Evolutionary conservation across 164 flowering plant species (phyloP), one percentile per base, ranked within the genome.

Genomic region (Nelumbo lutea): DNA sequence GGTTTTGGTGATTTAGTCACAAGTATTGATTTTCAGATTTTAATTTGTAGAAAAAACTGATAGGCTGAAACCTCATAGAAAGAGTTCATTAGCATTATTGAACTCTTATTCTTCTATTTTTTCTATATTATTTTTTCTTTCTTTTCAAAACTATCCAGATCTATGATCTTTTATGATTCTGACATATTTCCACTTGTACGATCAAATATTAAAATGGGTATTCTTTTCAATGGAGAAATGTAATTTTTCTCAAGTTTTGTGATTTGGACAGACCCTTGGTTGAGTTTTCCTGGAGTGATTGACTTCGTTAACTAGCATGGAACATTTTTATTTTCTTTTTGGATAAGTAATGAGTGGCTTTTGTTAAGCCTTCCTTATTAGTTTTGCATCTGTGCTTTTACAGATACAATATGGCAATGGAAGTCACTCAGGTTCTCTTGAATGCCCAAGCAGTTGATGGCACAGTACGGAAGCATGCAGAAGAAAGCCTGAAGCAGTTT

Each of bases 381-480:
- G 27, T 27, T 27, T 44, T n/a, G n/a, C 47, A 52, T 52, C 56
- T 55, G n/a, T 38, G 44, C 55, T 15, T 0, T 2, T 68, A 4
- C 61, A 76, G 78, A 70, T 65, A 70, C 42, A 27, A 46, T 10
- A 80, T 82, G 82, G 82, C 85, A 6, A 78, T 80, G 83, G 90
- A 86, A 73, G 83, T 86, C 14, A 86, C 90, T 9, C 88, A 84
- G 74, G 61, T 86, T 55, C 88, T 86, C 72, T 66, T 85, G 61
- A 84, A 80, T 73, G 90, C 90, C 10, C 88, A 86, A 79, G 59
- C 85, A 42, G 80, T 84, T 4, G 88, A 86, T 70, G 82, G 84
- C 42, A 67, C 77, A 2, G 75, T 83, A 42, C 77, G 87, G 6
- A 86, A 85, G 67, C 85, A 85, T 56, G 90, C 90, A 15, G 90